Evolutionary conservation across 345 rosid genomes (phyloP).

Genomic region (Linum tenue): DNA sequence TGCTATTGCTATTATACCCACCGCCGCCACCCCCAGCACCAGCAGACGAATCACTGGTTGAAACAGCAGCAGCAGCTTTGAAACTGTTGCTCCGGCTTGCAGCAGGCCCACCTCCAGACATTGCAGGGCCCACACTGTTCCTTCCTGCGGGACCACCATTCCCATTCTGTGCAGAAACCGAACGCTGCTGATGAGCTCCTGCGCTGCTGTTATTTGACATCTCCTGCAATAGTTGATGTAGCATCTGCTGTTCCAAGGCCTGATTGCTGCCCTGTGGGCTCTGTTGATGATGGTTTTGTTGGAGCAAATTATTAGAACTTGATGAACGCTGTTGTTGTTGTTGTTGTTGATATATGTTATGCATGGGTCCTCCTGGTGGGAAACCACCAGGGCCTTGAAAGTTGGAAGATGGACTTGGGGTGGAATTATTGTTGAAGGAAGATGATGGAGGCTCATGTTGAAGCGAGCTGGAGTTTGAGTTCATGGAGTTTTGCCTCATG

Average conservation of each 20-base stretch:
- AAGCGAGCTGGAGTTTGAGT: slow-evolving; percentile 45
- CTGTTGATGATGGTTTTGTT: slow-evolving; percentile 11
- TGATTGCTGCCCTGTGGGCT: slow-evolving; percentile 32
- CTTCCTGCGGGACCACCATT: slow-evolving; percentile 10
- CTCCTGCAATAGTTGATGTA: slow-evolving; percentile 75
- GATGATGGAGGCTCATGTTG: slow-evolving; percentile 51
- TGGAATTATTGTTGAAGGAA: slow-evolving; percentile 38
- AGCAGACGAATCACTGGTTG: slow-evolving; percentile 41
- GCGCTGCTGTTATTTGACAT: slow-evolving; percentile 41
- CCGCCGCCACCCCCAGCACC: slow-evolving; percentile 32
- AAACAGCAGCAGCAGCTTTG: slow-evolving; percentile 9
- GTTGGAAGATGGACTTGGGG: slow-evolving; percentile 54
- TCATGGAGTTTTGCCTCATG: slow-evolving; percentile 71
- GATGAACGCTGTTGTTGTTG: slow-evolving; percentile 41
- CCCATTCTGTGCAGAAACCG: slow-evolving; percentile 33
- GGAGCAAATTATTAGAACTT: slow-evolving; percentile 39
- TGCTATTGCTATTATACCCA: slow-evolving; percentile 16
- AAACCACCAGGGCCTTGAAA: slow-evolving; percentile 42
- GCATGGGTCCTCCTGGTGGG: slow-evolving; percentile 38
- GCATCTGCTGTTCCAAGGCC: slow-evolving; percentile 63
- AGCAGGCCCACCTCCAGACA: slow-evolving; percentile 35
- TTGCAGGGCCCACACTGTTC: slow-evolving; percentile 32
- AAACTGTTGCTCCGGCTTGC: slow-evolving; percentile 55
- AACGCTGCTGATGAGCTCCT: slow-evolving; percentile 38
- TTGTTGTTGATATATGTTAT: slow-evolving; percentile 19